Evolutionary conservation across 2,329 filamentous ascomycete genomes (phyloP), one percentile per base, ranked within the genome.

Genomic region (Lojkania enalia): DNA sequence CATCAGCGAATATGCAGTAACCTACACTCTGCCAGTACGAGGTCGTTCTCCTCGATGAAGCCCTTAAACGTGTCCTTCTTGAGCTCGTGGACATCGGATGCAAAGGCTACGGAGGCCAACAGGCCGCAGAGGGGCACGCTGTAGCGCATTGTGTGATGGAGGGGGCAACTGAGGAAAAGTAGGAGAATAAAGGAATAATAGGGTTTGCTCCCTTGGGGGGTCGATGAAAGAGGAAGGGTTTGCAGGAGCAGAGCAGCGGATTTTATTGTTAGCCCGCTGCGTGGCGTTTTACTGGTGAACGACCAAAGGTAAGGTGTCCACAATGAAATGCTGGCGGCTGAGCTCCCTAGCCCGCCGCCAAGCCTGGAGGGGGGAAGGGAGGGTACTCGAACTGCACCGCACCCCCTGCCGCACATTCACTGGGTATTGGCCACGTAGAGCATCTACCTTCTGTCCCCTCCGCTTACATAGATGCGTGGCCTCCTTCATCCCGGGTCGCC

Each of bases 1-100:
- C 5, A 19, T 25, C n/a, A 13, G 15, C 16, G 13, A 47, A 21
- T 39, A n/a, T 14, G n/a, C 9, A 37, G 12, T 29, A 30, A 76
- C 87, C 75, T 79, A 92, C 88, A 99, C 78, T 99, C 91, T 62
- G 90, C 90, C 51, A 99, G 85, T 43, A 96, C 92, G 46, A 99
- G 81, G 62, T 90, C 85, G 72, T 97, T 87, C 61, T 84, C 75
- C 71, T 86, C 86, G 68, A 99, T 77, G 73, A 96, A 99, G 50
- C 85, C 82, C 59, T 87, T 81, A 72, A 99, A 99, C 56, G 82
- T 89, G 67, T 92, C 89, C 72, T 86, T 85, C 73, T 87, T 95
- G 56, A 99, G 79, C 59, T 89, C 83, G 63, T 83, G 74, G 55
- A 99, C 94, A 70, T 97, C 90, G 35, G 90, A 95, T 38, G 78